Conservation (phyloP, 345 rosid genomes). For the Aurinia saxatilis region DNA sequence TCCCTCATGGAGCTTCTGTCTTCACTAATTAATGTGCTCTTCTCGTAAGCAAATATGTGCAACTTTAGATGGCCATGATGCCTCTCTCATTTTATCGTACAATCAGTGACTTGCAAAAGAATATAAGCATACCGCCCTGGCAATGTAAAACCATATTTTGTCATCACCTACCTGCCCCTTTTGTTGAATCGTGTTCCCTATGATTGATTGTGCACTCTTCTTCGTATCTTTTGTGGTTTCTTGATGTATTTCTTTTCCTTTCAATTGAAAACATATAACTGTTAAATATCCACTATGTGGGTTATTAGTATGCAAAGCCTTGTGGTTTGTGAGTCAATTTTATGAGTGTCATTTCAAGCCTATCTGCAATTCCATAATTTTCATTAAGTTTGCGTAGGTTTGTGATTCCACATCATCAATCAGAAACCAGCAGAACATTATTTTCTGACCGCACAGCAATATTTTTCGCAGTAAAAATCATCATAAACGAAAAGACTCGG, state of each 20-base stretch:
- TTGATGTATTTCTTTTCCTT: not conserved
- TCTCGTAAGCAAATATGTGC: no score
- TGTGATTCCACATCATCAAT: not conserved
- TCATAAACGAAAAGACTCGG: constrained; percentile 30
- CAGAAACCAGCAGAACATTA: not conserved
- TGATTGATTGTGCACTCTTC: not conserved
- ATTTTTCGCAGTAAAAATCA: constrained; percentile 37
- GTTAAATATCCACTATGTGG: not conserved
- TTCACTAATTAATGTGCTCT: no score
- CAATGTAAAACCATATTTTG: not conserved
- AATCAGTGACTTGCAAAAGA: not conserved
- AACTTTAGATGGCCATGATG: no score
- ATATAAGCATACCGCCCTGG: not conserved
- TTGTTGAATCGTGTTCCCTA: not conserved
- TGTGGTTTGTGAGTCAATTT: not conserved
- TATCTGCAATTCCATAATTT: not conserved
- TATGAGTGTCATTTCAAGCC: not conserved
- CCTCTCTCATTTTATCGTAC: not conserved
- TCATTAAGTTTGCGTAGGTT: not conserved
- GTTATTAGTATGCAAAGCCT: not conserved
- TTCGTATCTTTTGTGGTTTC: not conserved
- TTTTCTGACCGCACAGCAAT: not conserved
- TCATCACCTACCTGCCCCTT: not conserved
- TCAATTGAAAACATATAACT: not conserved
- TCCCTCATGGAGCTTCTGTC: no score